Conservation (phyloP, 129 eudicot genomes). For the Helianthus tuberosus region DNA sequence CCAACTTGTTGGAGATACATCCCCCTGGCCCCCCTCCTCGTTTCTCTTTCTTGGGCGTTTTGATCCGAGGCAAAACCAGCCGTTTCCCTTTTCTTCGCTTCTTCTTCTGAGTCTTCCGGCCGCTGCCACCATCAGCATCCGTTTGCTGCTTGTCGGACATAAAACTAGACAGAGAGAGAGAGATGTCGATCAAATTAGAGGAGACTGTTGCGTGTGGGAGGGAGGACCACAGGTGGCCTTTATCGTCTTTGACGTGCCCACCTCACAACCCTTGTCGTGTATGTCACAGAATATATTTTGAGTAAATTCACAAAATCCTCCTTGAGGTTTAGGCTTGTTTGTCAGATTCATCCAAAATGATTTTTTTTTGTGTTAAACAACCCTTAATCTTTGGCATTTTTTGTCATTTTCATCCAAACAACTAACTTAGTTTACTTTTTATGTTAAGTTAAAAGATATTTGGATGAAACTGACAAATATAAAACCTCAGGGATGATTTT, state of each 20-base stretch:
- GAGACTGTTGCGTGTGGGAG: conserved; percentile 7
- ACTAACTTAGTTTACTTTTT: no score
- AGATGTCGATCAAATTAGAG: not conserved
- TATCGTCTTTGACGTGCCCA: conserved; percentile 20
- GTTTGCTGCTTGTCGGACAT: conserved; percentile 27
- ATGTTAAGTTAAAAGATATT: no score
- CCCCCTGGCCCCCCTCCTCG: conserved; percentile 19
- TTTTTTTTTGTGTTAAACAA: no score
- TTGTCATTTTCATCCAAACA: no score
- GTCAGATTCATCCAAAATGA: no score
- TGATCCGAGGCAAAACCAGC: conserved; percentile 43
- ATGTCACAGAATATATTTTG: not conserved
- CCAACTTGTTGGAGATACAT: conserved; percentile 32
- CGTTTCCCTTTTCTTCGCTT: conserved; percentile 34
- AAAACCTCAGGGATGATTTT: no score
- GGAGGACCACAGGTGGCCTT: conserved; percentile 15
- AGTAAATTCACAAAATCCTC: no score
- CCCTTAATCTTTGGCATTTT: no score
- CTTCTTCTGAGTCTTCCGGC: not conserved
- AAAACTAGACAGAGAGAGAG: not conserved
- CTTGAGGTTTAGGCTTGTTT: no score
- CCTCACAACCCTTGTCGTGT: not conserved
- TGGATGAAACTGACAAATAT: no score
- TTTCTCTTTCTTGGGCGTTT: conserved; percentile 28
- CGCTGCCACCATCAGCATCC: conserved; percentile 18